phyloP scores from a whole-genome alignment of 495 filamentous ascomycete genomes.

The Parathielavia hyrcaniae region DNA sequence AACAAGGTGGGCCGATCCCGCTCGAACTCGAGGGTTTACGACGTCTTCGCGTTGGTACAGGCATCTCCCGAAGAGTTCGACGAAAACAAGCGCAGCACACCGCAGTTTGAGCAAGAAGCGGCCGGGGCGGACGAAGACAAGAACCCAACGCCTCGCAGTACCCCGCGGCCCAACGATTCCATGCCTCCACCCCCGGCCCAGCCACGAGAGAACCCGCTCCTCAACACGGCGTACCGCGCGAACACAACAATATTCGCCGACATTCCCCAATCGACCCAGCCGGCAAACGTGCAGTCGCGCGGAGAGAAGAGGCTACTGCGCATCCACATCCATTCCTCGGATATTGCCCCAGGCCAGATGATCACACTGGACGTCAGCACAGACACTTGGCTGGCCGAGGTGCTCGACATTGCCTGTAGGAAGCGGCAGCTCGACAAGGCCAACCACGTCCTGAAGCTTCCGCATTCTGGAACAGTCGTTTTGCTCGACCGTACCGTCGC shows the following conservation, averaged over 20 bases:
- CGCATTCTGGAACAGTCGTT: conserved; percentile 75
- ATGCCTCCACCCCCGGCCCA: conserved; percentile 22
- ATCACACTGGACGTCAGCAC: conserved; percentile 79
- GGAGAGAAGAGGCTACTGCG: conserved; percentile 81
- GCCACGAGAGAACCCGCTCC: conserved; percentile 53
- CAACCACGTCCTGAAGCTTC: conserved; percentile 81
- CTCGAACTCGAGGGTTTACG: conserved; percentile 75
- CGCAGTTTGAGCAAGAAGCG: conserved; percentile 57
- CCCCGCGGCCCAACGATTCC: conserved; percentile 40
- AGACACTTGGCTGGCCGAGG: conserved; percentile 90
- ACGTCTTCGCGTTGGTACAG: conserved; percentile 86
- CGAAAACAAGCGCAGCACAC: conserved; percentile 71
- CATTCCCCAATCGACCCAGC: conserved; percentile 55
- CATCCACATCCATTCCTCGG: conserved; percentile 69
- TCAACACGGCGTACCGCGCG: conserved; percentile 51
- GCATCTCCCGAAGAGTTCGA: conserved; percentile 69
- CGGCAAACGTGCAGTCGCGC: conserved; percentile 49
- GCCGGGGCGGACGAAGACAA: conserved; percentile 40
- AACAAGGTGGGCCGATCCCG: conserved; percentile 62
- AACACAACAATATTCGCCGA: conserved; percentile 55
- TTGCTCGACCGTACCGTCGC: conserved; percentile 80
- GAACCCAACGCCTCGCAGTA: conserved; percentile 37
- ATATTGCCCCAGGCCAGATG: conserved; percentile 53
- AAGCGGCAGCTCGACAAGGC: conserved; percentile 85
- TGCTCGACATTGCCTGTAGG: conserved; percentile 84